These are phyloP conservation scores for Nitzschia palea DNA, from an alignment of 108 stramenopile genomes.

Conservation along the genomic window DNA sequence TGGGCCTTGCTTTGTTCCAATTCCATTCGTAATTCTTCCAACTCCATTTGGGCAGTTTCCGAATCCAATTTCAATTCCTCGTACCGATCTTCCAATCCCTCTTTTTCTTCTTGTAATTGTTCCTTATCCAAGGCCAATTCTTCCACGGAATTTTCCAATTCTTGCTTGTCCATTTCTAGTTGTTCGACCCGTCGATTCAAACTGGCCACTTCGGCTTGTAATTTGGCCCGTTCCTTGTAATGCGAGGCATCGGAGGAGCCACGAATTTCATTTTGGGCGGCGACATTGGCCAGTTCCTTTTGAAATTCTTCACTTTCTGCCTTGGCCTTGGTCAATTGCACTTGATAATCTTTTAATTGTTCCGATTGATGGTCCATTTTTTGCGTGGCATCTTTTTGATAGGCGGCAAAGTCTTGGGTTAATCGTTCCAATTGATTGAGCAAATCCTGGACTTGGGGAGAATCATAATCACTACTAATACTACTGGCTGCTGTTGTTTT, in stretches of 20 bases:
- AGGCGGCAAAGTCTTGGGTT: constrained; percentile 10
- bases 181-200: constrained; percentile 66
- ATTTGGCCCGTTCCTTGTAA: constrained; percentile 69
- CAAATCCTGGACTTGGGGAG: constrained; percentile 25
- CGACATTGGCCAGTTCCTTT: constrained; percentile 29
- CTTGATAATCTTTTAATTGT: constrained; percentile 9
- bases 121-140: constrained; percentile 87
- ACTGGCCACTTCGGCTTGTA: constrained; percentile 65
- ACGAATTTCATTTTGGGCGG: constrained; percentile 15
- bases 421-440: constrained; percentile 20
- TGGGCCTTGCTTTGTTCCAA: constrained; percentile 49
- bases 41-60: constrained; percentile 78
- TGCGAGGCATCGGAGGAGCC: constrained; percentile 40
- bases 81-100: constrained; percentile 62
- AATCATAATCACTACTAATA: not conserved
- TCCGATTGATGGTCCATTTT: constrained; percentile 25
- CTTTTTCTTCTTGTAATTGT: constrained; percentile 74
- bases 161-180: constrained; percentile 62
- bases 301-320: constrained; percentile 30
- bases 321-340: constrained; percentile 31
- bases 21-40: constrained; percentile 73
- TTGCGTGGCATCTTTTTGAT: constrained; percentile 10
- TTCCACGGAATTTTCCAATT: constrained; percentile 70
- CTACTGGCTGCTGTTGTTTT: not conserved
- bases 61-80: constrained; percentile 78